Base-by-base conservation (phyloP, 2,329 filamentous ascomycete species). In the Hypoxylon sp. region DNA sequence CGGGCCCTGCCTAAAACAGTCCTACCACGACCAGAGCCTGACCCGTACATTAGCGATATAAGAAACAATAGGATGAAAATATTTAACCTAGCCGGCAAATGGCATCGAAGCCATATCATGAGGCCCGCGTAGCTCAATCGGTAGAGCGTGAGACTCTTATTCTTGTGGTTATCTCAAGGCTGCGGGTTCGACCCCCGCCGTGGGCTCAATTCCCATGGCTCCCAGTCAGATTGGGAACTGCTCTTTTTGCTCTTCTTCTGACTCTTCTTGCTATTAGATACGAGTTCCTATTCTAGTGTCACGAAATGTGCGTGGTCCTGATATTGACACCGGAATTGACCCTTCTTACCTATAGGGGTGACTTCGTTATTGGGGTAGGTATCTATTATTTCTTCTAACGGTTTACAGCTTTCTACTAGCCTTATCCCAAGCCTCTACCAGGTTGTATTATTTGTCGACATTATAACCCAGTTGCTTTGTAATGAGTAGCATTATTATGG, bases 141-240 rank as follows among this genome's bases (percentile, higher is more conserved):
- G 84, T 88, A 89, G 86, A 89, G 85, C 86, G 86, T 88, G 81
- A 87, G 86, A 88, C 87, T 89, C 86, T 81, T 81, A 80, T 71
- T 85, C 68, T 71, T 13, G 11, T 34, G 32, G 32, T 34, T 34
- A 34, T 34, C 32, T 34, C 32, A 71, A 73, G 65, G 69, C 50
- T 69, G 69, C 70, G 70, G 46, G 56, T 64, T 64, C 61, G 61
- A 64, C 39, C 56, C 61, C 47, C 61, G 61, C 61, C 46, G 46
- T 49, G 56, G 61, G 61, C 61, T 59, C 56, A 59, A 59, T 63
- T 49, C 56, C 56, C 39, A 55, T 51, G 50, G 55, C 56, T 63
- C 43, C 50, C 44, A 49, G 32, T 49, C 22, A 11, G 53, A 32
- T 41, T 59, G 56, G 56, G 56, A 51, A 20, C 41, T 44, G 7